phyloP scores from a whole-genome alignment of 148 eudicot genomes.

The Amaranthus cruentus region DNA sequence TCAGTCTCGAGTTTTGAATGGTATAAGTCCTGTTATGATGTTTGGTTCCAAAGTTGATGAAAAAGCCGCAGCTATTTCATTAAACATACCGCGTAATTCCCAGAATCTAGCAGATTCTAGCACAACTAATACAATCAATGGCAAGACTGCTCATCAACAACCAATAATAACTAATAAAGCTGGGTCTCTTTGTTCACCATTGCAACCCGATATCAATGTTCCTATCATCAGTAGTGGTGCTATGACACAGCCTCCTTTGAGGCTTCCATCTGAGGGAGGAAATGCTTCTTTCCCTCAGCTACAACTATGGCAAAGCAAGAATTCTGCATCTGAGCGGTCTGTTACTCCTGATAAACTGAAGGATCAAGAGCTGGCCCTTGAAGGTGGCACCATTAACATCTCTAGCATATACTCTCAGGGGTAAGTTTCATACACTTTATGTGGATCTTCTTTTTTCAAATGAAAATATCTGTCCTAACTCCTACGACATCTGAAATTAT shows the following conservation, averaged over 20 bases:
- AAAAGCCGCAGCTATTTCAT: constrained; percentile 28
- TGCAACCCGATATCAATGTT: constrained; percentile 43
- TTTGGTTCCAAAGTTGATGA: constrained; percentile 52
- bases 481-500: neutral
- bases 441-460: neutral
- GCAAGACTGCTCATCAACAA: constrained; percentile 42
- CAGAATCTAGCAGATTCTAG: constrained; percentile 39
- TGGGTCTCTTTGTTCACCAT: constrained; percentile 26
- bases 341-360: constrained; percentile 40
- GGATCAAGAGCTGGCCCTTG: constrained; percentile 58
- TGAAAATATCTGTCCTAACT: neutral
- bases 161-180: constrained; percentile 33
- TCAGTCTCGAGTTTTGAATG: constrained; percentile 39
- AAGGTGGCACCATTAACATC: constrained; percentile 81
- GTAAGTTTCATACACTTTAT: constrained; percentile 38
- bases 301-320: constrained; percentile 45
- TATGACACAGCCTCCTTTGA: constrained; percentile 33
- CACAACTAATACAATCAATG: constrained; percentile 30
- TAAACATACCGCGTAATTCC: constrained; percentile 32
- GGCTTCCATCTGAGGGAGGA: constrained; percentile 32
- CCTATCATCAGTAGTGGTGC: constrained; percentile 33
- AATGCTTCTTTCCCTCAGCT: constrained; percentile 45
- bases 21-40: constrained; percentile 37
- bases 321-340: constrained; percentile 29
- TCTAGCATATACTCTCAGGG: constrained; percentile 87